These are phyloP conservation scores for Pelargonium nanum DNA, from an alignment of 345 rosid species.

Conservation along the genomic window DNA sequence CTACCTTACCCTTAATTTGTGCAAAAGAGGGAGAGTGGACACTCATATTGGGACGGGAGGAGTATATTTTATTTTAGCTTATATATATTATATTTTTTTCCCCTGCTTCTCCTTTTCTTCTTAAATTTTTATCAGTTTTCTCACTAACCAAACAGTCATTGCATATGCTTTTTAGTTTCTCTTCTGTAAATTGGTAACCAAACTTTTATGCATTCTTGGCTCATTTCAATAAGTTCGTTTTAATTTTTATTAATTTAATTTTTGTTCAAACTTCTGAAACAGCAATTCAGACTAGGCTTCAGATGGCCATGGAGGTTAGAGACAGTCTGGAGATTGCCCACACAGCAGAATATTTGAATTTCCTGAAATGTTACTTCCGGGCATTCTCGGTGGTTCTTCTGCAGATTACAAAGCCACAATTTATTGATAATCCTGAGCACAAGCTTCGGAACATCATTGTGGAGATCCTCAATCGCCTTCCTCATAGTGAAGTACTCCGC, in stretches of 20 bases:
- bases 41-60: no score
- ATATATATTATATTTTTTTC: not conserved
- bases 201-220: not conserved
- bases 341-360: slow-evolving; percentile 90
- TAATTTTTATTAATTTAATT: not conserved
- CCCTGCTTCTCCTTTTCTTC: no score
- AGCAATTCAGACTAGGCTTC: slow-evolving; percentile 72
- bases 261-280: slow-evolving; percentile 16
- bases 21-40: no score
- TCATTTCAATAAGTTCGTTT: not conserved
- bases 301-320: slow-evolving; percentile 90
- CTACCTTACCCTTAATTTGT: no score
- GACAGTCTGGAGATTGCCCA: slow-evolving; percentile 98
- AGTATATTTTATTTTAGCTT: not conserved
- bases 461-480: slow-evolving; percentile 89
- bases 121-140: not conserved
- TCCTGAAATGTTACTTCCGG: slow-evolving; percentile 82
- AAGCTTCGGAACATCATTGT: slow-evolving; percentile 80
- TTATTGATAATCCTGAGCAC: slow-evolving; percentile 76
- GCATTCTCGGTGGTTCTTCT: slow-evolving; percentile 75
- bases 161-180: not conserved
- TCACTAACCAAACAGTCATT: not conserved
- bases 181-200: not conserved
- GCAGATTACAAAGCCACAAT: slow-evolving; percentile 76
- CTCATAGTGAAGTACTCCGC: slow-evolving; percentile 95